Percentiles rank a stretch among this genome's conserved stretches.
phyloP scores from a whole-genome alignment of 73 alveolate genomes.

The Urostyla sp. region DNA sequence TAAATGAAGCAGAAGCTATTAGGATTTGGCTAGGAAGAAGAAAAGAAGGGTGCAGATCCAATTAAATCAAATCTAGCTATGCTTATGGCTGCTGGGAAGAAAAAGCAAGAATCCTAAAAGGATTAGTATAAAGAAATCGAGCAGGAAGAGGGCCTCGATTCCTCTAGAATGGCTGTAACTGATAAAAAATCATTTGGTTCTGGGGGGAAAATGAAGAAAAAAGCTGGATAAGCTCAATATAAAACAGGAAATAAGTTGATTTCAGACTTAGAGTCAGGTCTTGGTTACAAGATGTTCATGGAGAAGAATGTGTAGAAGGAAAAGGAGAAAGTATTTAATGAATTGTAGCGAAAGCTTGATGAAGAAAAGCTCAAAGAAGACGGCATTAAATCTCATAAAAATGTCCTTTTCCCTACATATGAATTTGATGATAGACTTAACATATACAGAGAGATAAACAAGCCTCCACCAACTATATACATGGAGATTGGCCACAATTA shows the following conservation, averaged over 20 bases:
- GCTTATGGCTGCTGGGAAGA: neutral
- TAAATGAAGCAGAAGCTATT: neutral
- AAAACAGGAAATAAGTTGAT: conserved; percentile 1
- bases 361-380: neutral
- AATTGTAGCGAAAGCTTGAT: conserved; percentile 13
- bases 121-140: neutral
- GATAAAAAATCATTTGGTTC: neutral
- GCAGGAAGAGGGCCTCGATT: neutral
- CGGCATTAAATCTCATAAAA: conserved; percentile 28
- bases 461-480: conserved; percentile 25
- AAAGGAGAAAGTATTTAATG: neutral
- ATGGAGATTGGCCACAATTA: conserved; percentile 25
- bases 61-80: neutral
- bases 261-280: neutral
- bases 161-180: neutral
- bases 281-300: conserved; percentile 1
- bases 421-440: conserved; percentile 32
- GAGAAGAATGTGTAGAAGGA: conserved; percentile 7
- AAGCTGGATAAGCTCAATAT: neutral
- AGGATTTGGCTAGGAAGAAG: too few relatives aligned
- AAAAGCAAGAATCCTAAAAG: neutral
- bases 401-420: conserved; percentile 21
- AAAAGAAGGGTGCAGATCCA: neutral
- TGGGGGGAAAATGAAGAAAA: neutral
- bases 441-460: neutral